Evolutionary conservation across 2,329 filamentous ascomycete genomes (phyloP).

Genomic region (Aspergillus awamori): DNA sequence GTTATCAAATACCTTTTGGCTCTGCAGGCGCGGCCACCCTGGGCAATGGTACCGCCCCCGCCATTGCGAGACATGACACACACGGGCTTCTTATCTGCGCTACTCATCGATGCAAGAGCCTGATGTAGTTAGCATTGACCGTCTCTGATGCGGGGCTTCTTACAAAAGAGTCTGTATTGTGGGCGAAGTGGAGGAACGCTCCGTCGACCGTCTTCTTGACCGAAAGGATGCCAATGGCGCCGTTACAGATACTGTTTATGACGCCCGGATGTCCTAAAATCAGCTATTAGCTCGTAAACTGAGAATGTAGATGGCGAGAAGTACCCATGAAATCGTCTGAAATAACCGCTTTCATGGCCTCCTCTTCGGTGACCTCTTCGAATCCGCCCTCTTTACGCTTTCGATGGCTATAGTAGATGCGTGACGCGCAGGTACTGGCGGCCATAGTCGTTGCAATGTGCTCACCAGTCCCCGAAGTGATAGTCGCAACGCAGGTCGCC

Average conservation of each 20-base stretch:
- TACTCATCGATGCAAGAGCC: constrained; percentile 86
- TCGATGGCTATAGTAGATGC: constrained; percentile 73
- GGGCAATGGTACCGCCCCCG: constrained; percentile 56
- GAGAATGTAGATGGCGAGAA: constrained; percentile 10
- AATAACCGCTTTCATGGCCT: constrained; percentile 76
- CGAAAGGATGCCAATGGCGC: constrained; percentile 85
- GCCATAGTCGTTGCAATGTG: constrained; percentile 97
- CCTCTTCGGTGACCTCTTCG: constrained; percentile 73
- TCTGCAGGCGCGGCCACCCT: constrained; percentile 44
- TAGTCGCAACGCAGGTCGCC: constrained; percentile 72
- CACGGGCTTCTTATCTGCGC: constrained; percentile 70
- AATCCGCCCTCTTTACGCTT: constrained; percentile 63
- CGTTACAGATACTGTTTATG: constrained; percentile 73
- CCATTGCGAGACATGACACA: constrained; percentile 85
- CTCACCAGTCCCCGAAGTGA: constrained; percentile 93
- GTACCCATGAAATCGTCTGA: constrained; percentile 83
- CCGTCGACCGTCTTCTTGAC: constrained; percentile 81
- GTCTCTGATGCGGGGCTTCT: constrained; percentile 22
- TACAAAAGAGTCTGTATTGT: constrained; percentile 86
- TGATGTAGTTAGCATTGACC: constrained; percentile 27
- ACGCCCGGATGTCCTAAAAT: constrained; percentile 75
- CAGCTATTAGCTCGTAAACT: constrained; percentile 5
- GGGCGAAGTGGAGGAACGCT: constrained; percentile 86
- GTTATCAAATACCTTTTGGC: constrained; percentile 26
- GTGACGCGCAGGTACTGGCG: constrained; percentile 80